phyloP scores from a whole-genome alignment of 805 yeast genomes.

The Saturnispora saitoi region DNA sequence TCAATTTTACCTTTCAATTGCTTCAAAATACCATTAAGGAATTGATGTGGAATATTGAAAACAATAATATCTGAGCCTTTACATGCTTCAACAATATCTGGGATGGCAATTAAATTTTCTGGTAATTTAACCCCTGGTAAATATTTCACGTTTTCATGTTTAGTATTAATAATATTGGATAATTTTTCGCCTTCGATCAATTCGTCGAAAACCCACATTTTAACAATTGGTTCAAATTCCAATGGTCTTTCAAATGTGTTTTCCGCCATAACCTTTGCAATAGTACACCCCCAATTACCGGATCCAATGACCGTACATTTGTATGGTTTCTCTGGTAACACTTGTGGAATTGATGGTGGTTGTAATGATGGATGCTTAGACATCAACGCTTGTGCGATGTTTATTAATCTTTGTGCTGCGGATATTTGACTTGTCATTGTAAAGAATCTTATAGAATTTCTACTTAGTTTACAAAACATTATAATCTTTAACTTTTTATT shows the following conservation, averaged over 20 bases:
- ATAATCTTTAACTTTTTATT: not conserved
- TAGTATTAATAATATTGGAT: slow-evolving; percentile 82
- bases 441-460: not conserved
- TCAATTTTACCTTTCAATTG: slow-evolving; percentile 72
- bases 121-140: slow-evolving; percentile 87
- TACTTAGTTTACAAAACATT: not conserved
- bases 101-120: slow-evolving; percentile 77
- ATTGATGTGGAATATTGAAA: slow-evolving; percentile 97
- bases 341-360: slow-evolving; percentile 13
- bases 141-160: slow-evolving; percentile 92
- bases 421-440: slow-evolving; percentile 5
- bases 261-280: slow-evolving; percentile 92
- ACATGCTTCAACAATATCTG: slow-evolving; percentile 70
- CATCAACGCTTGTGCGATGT: slow-evolving; percentile 15
- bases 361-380: slow-evolving; percentile 15
- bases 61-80: slow-evolving; percentile 77
- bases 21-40: slow-evolving; percentile 65
- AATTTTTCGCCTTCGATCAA: slow-evolving; percentile 64
- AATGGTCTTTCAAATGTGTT: slow-evolving; percentile 65
- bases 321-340: slow-evolving; percentile 30
- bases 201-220: slow-evolving; percentile 98
- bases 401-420: slow-evolving; percentile 22
- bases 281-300: slow-evolving; percentile 98
- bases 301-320: slow-evolving; percentile 80
- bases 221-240: slow-evolving; percentile 63